Conservation (phyloP, 352 stramenopile genomes). For the Globisporangium alternatum region DNA sequence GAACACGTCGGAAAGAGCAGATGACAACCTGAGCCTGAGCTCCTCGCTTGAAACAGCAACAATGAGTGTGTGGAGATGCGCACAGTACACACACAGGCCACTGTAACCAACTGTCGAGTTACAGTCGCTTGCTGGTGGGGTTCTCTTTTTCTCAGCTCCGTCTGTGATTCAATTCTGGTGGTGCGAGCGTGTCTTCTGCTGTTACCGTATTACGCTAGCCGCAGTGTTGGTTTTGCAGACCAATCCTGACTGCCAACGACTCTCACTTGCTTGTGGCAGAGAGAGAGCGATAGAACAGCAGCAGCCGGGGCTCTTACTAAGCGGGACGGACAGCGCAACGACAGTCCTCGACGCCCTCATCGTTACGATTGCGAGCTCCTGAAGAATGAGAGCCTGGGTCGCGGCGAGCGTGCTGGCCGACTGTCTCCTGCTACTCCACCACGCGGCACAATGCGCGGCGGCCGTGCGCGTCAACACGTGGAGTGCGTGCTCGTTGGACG, state of each 20-base stretch:
- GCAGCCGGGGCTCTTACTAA: not conserved
- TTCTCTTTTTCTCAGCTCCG: conserved; percentile 12
- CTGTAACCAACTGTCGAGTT: not conserved
- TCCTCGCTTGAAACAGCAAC: not conserved
- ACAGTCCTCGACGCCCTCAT: too few species aligned
- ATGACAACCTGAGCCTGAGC: not conserved
- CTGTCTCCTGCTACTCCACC: not conserved
- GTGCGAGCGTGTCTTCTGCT: not conserved
- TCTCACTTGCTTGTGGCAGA: not conserved
- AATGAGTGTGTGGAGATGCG: not conserved
- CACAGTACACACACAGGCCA: not conserved
- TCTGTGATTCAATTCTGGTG: conserved; percentile 8
- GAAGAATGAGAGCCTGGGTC: conserved; percentile 3
- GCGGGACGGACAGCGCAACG: not conserved
- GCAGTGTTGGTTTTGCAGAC: not conserved
- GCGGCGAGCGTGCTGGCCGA: not conserved
- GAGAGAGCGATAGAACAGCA: not conserved
- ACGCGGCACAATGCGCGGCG: not conserved
- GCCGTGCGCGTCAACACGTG: conserved; percentile 25
- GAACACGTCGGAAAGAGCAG: conserved; percentile 1
- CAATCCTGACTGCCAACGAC: not conserved
- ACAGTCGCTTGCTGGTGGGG: not conserved
- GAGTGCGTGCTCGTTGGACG: conserved; percentile 33
- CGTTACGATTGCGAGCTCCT: not conserved
- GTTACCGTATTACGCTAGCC: not conserved